phyloP scores from a whole-genome alignment of 2,329 filamentous ascomycete genomes.

The Trichothecium roseum region DNA sequence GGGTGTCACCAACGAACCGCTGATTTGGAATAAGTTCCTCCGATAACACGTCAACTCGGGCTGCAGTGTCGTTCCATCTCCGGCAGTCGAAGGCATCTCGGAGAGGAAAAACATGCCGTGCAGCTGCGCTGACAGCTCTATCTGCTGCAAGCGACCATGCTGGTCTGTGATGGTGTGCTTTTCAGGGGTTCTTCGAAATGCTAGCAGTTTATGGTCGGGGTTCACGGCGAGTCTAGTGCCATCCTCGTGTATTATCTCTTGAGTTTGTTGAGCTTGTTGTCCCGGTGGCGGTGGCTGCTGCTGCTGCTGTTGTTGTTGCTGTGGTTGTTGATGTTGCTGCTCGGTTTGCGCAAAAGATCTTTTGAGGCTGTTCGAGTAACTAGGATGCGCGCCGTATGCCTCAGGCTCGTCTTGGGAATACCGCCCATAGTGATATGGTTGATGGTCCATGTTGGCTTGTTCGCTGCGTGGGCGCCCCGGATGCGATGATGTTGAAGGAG shows the following conservation, averaged over 20 bases:
- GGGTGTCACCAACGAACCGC: slow-evolving; percentile 75
- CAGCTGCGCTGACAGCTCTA: slow-evolving; percentile 61
- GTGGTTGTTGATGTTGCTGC: slow-evolving; percentile 19
- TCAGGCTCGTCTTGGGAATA: slow-evolving; percentile 45
- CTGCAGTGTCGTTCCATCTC: slow-evolving; percentile 48
- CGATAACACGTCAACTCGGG: slow-evolving; percentile 92
- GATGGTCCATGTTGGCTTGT: slow-evolving; percentile 37
- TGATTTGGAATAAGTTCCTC: slow-evolving; percentile 92
- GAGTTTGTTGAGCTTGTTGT: slow-evolving; percentile 27
- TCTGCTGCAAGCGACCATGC: slow-evolving; percentile 48
- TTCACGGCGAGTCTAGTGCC: slow-evolving; percentile 45
- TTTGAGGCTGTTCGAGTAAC: slow-evolving; percentile 42
- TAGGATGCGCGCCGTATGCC: slow-evolving; percentile 41
- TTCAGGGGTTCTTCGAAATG: slow-evolving; percentile 46
- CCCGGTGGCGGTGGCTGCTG: too few species aligned
- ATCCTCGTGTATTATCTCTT: slow-evolving; percentile 52
- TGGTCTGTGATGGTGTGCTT: slow-evolving; percentile 51
- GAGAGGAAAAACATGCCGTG: slow-evolving; percentile 87
- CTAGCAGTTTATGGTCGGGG: slow-evolving; percentile 51
- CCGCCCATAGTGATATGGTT: slow-evolving; percentile 40
- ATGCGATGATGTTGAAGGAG: slow-evolving; percentile 34
- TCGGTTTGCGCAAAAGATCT: slow-evolving; percentile 46
- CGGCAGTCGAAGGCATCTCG: slow-evolving; percentile 58
- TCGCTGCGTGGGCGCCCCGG: slow-evolving; percentile 39
- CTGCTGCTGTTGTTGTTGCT: slow-evolving; percentile 26